Base-by-base conservation (phyloP, 2,329 filamentous ascomycete species). In the Acrodontium crateriforme region DNA sequence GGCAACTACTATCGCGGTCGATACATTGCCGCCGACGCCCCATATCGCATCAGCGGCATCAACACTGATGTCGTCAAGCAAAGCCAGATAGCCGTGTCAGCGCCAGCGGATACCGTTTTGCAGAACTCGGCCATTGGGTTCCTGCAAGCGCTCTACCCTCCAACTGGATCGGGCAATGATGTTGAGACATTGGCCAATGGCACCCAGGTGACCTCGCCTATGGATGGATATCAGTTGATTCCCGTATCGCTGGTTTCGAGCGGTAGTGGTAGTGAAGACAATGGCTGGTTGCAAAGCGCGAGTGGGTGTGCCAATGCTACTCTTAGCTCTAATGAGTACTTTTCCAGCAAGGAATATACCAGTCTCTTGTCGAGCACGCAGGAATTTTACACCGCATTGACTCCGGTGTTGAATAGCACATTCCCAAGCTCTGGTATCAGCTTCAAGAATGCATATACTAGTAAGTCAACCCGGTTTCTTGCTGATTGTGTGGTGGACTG, bases 111-210 rank as follows among this genome's bases (percentile, higher is more conserved):
- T 53, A 42, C 37, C 3, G 81, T 93, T 11, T 67, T 94, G 16
- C 77, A 85, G 52, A 79, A 71, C 56, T 87, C 82, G 2, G 82
- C 81, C 33, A 63, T 69, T 24, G 78, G 71, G 17, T 93, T 92
- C 59, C 58, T 87, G 16, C 85, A 93, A 58, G 83, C 74, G 16
- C 64, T 94, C 12, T 94, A 93, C 50, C 85, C 85, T 7, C 82
- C 85, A 1, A 71, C 75, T 1, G 72, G 72, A 31, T 41, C 50
- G 9, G 49, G 55, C 5, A 49, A 59, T 2, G 62, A 65, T 7
- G 56, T 63, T 18, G 65, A 80, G 55, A 71, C 61, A 2, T 67
- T 93, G 21, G 71, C 70, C 43, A 84, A 92, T 53, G 78, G 78
- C 27, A 69, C 69, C 13, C 60, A 56, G 3, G 61, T 85, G 9